Percentiles rank a stretch among this genome's conserved stretches.
These are phyloP conservation scores for Cutaneotrichosporon sp. DNA, from an alignment of 1,284 basidiomycete species.

Conservation along the genomic window DNA sequence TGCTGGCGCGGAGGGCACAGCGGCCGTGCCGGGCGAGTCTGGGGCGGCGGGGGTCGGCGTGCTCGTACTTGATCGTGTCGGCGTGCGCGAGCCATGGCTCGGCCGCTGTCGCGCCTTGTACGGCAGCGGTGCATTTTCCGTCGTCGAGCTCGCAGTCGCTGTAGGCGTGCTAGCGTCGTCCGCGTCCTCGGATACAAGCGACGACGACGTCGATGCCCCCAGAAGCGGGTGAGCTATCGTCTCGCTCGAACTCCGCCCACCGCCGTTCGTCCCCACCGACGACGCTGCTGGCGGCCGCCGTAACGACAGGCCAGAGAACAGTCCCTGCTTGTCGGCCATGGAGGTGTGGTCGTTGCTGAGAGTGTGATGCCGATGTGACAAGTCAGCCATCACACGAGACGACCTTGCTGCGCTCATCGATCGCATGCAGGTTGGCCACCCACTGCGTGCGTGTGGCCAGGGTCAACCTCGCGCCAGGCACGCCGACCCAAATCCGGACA, in stretches of 20 bases:
- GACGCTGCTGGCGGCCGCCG: constrained; percentile 19
- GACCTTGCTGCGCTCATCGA: not conserved
- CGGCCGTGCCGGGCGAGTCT: not conserved
- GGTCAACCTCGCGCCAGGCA: not conserved
- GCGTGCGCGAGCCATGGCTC: not conserved
- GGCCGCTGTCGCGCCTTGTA: constrained; percentile 16
- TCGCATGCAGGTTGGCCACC: not conserved
- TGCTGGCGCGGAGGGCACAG: not conserved
- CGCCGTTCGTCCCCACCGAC: not conserved
- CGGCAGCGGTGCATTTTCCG: not conserved
- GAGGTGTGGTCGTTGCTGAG: not conserved
- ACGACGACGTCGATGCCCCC: constrained; percentile 24
- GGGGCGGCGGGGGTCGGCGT: not conserved
- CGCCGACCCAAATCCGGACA: not conserved
- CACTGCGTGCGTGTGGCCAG: not conserved
- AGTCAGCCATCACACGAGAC: not conserved
- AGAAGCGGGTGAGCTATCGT: constrained; percentile 40
- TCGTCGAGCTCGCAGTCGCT: constrained; percentile 6
- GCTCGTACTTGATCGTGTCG: not conserved
- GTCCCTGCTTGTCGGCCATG: constrained; percentile 20
- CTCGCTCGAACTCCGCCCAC: constrained; percentile 14
- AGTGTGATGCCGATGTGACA: constrained; percentile 1
- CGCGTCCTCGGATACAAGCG: not conserved
- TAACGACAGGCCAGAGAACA: constrained; percentile 37
- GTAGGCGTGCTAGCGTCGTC: not conserved